phyloP scores from a whole-genome alignment of 2,329 filamentous ascomycete genomes.

The Cadophora sp. region DNA sequence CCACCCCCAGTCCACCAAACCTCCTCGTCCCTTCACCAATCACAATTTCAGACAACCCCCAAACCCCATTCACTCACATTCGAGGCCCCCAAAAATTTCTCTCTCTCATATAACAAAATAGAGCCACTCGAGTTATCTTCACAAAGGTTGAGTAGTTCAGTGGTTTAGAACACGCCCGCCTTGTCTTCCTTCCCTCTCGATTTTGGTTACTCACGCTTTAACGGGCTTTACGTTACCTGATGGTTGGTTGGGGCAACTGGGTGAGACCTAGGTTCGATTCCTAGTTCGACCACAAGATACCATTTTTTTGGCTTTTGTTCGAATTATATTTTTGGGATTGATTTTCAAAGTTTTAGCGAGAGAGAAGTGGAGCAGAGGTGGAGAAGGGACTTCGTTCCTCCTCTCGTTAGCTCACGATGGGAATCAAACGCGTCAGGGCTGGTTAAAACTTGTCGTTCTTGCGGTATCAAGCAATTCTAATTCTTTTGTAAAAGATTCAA shows the following conservation, averaged over 20 bases:
- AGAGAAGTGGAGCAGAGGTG: not conserved
- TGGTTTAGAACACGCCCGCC: constrained; percentile 6
- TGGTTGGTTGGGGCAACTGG: not conserved
- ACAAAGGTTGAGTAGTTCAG: constrained; percentile 5
- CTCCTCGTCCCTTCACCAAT: too few species aligned
- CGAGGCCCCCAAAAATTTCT: not conserved
- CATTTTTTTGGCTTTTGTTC: not conserved
- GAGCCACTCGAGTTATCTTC: not conserved
- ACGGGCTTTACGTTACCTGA: constrained; percentile 12
- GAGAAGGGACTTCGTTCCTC: too few species aligned
- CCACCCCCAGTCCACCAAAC: too few species aligned
- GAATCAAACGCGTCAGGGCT: too few species aligned
- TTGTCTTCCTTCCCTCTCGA: not conserved
- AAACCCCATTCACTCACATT: not conserved
- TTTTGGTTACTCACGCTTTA: constrained; percentile 13
- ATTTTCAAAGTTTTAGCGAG: not conserved
- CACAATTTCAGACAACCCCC: not conserved
- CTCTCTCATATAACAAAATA: not conserved
- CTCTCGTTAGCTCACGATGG: too few species aligned
- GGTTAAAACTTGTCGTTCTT: too few species aligned
- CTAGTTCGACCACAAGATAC: not conserved
- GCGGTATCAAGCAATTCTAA: too few species aligned
- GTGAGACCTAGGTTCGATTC: constrained; percentile 12
- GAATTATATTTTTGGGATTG: not conserved
- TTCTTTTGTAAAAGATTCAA: too few species aligned